Evolutionary conservation across 805 yeast genomes (phyloP).

Genomic region (Tanozyma kutaoensis): DNA sequence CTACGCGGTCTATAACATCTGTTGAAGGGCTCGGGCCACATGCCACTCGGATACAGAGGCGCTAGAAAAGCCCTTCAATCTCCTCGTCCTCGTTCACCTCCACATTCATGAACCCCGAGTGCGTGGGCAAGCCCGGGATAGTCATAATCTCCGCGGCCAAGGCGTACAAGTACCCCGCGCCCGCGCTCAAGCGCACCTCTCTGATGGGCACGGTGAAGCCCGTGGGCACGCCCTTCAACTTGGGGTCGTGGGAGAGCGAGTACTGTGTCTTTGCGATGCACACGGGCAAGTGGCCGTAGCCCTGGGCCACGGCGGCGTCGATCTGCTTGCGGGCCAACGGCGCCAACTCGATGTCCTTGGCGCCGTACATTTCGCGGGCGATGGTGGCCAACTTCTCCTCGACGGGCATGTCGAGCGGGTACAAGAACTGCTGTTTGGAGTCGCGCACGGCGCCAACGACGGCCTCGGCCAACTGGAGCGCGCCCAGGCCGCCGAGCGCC

Average conservation of each 20-base stretch:
- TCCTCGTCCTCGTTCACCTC: slow-evolving; percentile 86
- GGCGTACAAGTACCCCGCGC: slow-evolving; percentile 95
- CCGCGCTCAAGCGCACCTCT: slow-evolving; percentile 87
- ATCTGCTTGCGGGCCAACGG: slow-evolving; percentile 75
- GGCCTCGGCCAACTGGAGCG: slow-evolving; percentile 70
- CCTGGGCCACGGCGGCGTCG: slow-evolving; percentile 72
- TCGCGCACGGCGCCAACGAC: slow-evolving; percentile 53
- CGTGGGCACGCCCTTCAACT: slow-evolving; percentile 86
- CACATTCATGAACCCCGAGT: slow-evolving; percentile 93
- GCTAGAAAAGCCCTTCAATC: slow-evolving; percentile 82
- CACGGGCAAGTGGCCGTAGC: slow-evolving; percentile 82
- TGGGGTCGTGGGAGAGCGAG: slow-evolving; percentile 88
- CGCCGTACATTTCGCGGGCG: slow-evolving; percentile 89
- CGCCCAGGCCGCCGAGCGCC: slow-evolving; percentile 93
- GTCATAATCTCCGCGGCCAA: slow-evolving; percentile 96
- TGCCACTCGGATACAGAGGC: no score
- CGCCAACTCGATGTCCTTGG: slow-evolving; percentile 66
- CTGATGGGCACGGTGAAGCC: slow-evolving; percentile 91
- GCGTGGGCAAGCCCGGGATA: slow-evolving; percentile 93
- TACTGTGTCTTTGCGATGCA: slow-evolving; percentile 98
- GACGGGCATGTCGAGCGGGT: slow-evolving; percentile 57
- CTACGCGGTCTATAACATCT: no score
- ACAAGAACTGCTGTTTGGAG: slow-evolving; percentile 31
- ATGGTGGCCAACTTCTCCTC: slow-evolving; percentile 70
- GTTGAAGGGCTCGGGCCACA: no score